Evolutionary conservation across 2,329 filamentous ascomycete species (phyloP), one percentile per base, ranked within the genome.

Genomic region (Alternaria angustiovoidea): DNA sequence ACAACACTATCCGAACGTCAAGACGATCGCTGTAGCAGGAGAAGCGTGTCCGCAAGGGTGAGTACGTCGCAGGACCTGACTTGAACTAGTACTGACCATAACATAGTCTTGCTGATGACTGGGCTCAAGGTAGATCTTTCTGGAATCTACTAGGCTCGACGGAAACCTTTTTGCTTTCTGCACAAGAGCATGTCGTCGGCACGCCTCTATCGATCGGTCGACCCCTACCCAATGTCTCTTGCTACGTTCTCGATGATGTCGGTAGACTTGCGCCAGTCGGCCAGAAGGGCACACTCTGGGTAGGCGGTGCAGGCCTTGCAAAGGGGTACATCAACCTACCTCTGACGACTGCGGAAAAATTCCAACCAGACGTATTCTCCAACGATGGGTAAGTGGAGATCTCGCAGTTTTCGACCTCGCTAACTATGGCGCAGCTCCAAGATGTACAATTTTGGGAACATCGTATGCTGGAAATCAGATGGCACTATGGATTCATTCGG

Each of bases 371-470:
- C 64, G 81, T 76, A 18, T 88, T 88, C 66, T 69, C 76, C 8
- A 79, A 79, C 44, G 80, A 87, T 61, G 84, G 85, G 83, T 86
- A 75, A 54, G 72, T 62, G 18, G 1, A 18, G 16, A 16, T 2
- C 9, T 8, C 3, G 5, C 26, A 36, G 34, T 8, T 14, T 11
- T 1, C 7, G 6, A 34, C 22, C 22, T 20, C 6, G 16, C 57
- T 66, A 4, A 67, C 3, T 1, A 12, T 7, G 1, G 16, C 16
- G 3, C 26, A 76, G 73, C 3, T 74, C 71, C 2, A 78, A 78
- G 64, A 87, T 88, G 83, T 88, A 86, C 75, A 86, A 86, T 66
- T 88, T 87, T 2, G 87, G 86, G 7, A 87, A 89, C 64, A 79
- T 88, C 22, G 85, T 83, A 18, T 79, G 80, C 12, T 88, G 86